phyloP scores from a whole-genome alignment of 805 yeast genomes.

The Ogataea polymorpha region DNA sequence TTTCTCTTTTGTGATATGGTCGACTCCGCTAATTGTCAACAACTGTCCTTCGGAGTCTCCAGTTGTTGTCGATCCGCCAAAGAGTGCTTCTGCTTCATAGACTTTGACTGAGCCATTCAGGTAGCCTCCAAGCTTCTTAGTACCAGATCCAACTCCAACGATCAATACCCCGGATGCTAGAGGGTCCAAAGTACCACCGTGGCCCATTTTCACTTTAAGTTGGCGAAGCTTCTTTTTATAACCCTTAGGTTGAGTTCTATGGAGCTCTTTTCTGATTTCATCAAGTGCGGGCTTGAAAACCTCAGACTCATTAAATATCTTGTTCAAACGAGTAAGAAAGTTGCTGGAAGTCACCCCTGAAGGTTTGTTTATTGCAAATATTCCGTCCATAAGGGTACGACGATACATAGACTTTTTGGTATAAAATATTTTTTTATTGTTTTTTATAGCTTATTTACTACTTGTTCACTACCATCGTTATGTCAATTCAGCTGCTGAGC shows the following conservation, averaged over 20 bases:
- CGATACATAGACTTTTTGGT: conserved; percentile 3
- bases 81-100: conserved; percentile 78
- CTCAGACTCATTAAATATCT: conserved; percentile 54
- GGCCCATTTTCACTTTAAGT: conserved; percentile 84
- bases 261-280: conserved; percentile 45
- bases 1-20: conserved; percentile 53
- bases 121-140: conserved; percentile 72
- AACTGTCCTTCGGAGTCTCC: conserved; percentile 91
- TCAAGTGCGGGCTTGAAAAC: conserved; percentile 54
- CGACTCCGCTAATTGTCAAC: conserved; percentile 51
- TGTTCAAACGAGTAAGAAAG: conserved; percentile 64
- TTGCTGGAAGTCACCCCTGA: conserved; percentile 78
- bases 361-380: conserved; percentile 90
- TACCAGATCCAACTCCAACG: conserved; percentile 89
- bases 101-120: conserved; percentile 72
- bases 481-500: conserved; percentile 38
- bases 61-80: conserved; percentile 90
- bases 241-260: conserved; percentile 41
- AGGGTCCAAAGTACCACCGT: conserved; percentile 97
- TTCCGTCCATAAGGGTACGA: conserved; percentile 68
- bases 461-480: conserved; percentile 7
- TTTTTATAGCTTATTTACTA: conserved; percentile 2
- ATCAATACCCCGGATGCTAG: conserved; percentile 92
- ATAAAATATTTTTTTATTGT: conserved; percentile 4
- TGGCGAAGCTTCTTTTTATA: conserved; percentile 50